Conservation (phyloP, 495 filamentous ascomycete species). For the Coniosporium apollinis region DNA sequence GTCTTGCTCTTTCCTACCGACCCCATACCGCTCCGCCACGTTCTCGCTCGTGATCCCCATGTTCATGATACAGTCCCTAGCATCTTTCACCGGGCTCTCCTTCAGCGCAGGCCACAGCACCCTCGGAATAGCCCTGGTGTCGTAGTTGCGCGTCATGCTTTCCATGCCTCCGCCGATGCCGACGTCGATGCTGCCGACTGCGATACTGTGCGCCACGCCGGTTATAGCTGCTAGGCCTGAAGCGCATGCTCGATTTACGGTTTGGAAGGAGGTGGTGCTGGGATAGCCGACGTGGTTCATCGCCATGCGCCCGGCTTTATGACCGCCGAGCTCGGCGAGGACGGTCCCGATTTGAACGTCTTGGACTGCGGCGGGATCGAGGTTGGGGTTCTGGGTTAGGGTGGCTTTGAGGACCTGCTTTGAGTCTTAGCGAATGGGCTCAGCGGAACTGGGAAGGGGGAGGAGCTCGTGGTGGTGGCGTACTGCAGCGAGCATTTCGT, state of each 20-base stretch:
- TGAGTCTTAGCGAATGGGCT: not conserved
- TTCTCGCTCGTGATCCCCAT: constrained; percentile 94
- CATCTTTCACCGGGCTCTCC: constrained; percentile 46
- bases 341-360: constrained; percentile 80
- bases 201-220: constrained; percentile 51
- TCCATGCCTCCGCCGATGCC: constrained; percentile 86
- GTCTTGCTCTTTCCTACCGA: constrained; percentile 66
- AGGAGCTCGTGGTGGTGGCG: constrained; percentile 1
- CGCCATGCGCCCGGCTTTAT: constrained; percentile 84
- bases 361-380: constrained; percentile 53
- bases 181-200: constrained; percentile 50
- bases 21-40: constrained; percentile 59
- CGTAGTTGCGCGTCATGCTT: constrained; percentile 86
- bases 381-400: constrained; percentile 53
- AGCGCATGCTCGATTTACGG: constrained; percentile 74
- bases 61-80: constrained; percentile 74
- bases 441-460: not conserved
- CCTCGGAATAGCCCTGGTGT: constrained; percentile 60
- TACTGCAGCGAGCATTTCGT: constrained; percentile 64
- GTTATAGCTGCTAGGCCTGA: constrained; percentile 63
- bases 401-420: constrained; percentile 58
- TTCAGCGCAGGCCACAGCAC: constrained; percentile 61
- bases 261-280: constrained; percentile 57
- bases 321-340: constrained; percentile 75
- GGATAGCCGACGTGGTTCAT: constrained; percentile 67